Conservation (phyloP, 179 eudicot species). For the Spinacia oleracea region DNA sequence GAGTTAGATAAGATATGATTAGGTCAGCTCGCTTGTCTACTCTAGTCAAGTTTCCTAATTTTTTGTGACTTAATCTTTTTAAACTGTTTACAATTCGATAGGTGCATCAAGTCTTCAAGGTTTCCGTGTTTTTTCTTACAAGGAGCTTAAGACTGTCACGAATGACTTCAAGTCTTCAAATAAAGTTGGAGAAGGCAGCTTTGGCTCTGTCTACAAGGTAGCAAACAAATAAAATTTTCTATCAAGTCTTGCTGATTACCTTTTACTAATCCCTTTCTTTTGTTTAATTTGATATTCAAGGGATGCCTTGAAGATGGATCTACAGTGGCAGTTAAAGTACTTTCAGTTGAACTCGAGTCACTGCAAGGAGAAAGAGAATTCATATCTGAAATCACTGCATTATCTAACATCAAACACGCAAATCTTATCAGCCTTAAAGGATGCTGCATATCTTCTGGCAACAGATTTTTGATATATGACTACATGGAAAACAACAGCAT, state of each 20-base stretch:
- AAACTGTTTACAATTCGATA: background rate
- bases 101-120: slow-evolving; percentile 12
- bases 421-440: slow-evolving; percentile 64
- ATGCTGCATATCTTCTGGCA: slow-evolving; percentile 62
- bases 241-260: background rate
- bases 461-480: slow-evolving; percentile 59
- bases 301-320: slow-evolving; percentile 58
- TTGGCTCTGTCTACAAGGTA: slow-evolving; percentile 70
- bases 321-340: slow-evolving; percentile 59
- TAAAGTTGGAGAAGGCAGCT: slow-evolving; percentile 72
- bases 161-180: slow-evolving; percentile 42
- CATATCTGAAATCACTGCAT: slow-evolving; percentile 58
- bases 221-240: background rate
- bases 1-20: background rate
- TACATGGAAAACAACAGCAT: slow-evolving; percentile 71
- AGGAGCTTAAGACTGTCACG: slow-evolving; percentile 52
- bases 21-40: background rate
- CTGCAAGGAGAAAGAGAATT: slow-evolving; percentile 72
- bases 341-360: slow-evolving; percentile 54
- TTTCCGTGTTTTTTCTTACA: slow-evolving; percentile 40
- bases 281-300: slow-evolving; percentile 32
- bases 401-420: slow-evolving; percentile 58
- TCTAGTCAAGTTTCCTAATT: background rate
- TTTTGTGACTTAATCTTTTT: background rate
- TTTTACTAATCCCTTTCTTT: background rate